Percentiles rank a stretch among this genome's conserved stretches.
These are phyloP conservation scores for Fusarium sp. DNA, from an alignment of 2,329 filamentous ascomycete genomes.

Conservation along the genomic window DNA sequence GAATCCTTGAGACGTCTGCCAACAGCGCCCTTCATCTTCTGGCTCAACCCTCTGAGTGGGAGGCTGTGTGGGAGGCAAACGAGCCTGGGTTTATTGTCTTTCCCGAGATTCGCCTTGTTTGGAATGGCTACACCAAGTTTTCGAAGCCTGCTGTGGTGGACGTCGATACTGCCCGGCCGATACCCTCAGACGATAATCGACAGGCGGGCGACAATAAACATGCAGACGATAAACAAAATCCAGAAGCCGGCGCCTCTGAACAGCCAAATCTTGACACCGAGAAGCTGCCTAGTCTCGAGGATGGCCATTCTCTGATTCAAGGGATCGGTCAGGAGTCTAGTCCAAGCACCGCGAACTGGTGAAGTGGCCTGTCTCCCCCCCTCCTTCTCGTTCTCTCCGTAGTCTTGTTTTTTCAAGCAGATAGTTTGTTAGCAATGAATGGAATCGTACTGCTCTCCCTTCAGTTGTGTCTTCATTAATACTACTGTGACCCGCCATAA, in stretches of 20 bases:
- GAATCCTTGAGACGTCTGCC: neutral
- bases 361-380: neutral
- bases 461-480: neutral
- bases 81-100: neutral
- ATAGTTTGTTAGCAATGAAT: neutral
- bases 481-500: neutral
- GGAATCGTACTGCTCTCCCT: neutral
- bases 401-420: neutral
- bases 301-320: neutral
- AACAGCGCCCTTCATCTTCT: neutral
- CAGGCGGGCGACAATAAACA: neutral
- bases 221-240: neutral
- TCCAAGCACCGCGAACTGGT: neutral
- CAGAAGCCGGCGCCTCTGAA: neutral
- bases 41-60: neutral
- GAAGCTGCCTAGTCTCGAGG: neutral
- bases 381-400: neutral
- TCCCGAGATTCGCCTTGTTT: neutral
- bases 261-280: neutral
- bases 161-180: neutral
- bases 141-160: neutral
- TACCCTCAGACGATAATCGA: neutral
- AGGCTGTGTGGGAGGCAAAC: neutral
- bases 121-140: neutral
- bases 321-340: neutral